These are phyloP conservation scores for Cladosporium velox DNA, from an alignment of 2,329 filamentous ascomycete genomes.

Conservation along the genomic window DNA sequence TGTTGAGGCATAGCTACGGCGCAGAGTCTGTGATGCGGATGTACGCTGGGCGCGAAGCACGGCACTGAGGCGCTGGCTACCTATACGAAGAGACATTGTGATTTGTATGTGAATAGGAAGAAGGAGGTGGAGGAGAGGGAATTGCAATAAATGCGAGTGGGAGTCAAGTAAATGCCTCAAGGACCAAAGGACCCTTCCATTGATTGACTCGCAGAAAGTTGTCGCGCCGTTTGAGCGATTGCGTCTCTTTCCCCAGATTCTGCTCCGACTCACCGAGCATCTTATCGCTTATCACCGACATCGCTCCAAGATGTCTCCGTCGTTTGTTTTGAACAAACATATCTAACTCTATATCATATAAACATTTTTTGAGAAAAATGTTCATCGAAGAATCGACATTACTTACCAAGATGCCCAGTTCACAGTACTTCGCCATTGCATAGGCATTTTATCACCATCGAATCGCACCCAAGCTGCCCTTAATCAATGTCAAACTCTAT, in stretches of 20 bases:
- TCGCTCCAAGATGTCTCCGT: not conserved
- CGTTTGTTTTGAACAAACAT: not conserved
- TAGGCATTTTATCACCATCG: not conserved
- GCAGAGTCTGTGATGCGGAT: slow-evolving; percentile 16
- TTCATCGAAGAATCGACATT: not conserved
- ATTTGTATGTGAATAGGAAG: not conserved
- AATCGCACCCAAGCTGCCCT: not conserved
- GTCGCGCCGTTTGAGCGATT: not conserved
- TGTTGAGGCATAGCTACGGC: slow-evolving; percentile 41
- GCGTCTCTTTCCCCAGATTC: slow-evolving; percentile 4
- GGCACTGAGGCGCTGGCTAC: slow-evolving; percentile 29
- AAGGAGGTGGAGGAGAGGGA: not conserved
- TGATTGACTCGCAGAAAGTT: slow-evolving; percentile 4
- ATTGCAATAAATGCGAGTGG: slow-evolving; percentile 8
- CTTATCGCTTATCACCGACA: not conserved
- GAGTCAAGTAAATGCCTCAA: slow-evolving; percentile 4
- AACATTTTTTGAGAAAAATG: not conserved
- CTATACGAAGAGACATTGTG: slow-evolving; percentile 28
- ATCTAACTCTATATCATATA: not conserved
- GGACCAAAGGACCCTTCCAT: not conserved
- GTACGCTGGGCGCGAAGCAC: slow-evolving; percentile 22
- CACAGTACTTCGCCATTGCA: not conserved
- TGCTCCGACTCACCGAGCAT: not conserved
- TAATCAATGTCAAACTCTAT: not conserved
- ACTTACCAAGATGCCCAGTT: not conserved